These are phyloP conservation scores for Beauveria medogensis DNA, from an alignment of 2,329 filamentous ascomycete species.

Conservation along the genomic window DNA sequence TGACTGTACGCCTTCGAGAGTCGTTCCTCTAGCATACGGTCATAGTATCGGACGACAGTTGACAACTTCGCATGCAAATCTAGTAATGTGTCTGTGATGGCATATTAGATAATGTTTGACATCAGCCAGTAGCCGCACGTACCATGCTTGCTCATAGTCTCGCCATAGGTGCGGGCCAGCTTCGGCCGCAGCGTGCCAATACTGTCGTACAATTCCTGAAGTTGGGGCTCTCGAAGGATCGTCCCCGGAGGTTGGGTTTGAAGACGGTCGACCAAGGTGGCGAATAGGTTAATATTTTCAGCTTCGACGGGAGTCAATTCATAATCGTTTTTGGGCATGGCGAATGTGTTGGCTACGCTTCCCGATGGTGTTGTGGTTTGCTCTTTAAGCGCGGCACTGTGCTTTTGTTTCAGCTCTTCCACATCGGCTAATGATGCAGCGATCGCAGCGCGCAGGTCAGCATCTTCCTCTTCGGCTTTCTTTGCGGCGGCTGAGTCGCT, in stretches of 20 bases:
- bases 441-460: conserved; percentile 88
- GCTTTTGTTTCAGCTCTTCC: conserved; percentile 94
- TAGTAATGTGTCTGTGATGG: conserved; percentile 66
- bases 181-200: conserved; percentile 92
- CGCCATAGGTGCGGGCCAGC: conserved; percentile 87
- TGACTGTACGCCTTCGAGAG: conserved; percentile 88
- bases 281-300: conserved; percentile 94
- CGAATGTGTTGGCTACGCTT: conserved; percentile 38
- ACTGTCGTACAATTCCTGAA: conserved; percentile 95
- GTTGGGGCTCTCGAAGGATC: conserved; percentile 92
- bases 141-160: conserved; percentile 99
- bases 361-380: conserved; percentile 47
- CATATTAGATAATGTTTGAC: not conserved
- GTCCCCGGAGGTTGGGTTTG: conserved; percentile 94
- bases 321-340: conserved; percentile 80
- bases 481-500: conserved; percentile 31
- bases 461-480: conserved; percentile 75
- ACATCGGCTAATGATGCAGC: conserved; percentile 91
- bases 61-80: conserved; percentile 93
- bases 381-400: conserved; percentile 75
- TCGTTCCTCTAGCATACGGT: conserved; percentile 94
- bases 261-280: conserved; percentile 85
- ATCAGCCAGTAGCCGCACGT: conserved; percentile 22
- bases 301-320: conserved; percentile 89
- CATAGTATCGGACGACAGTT: conserved; percentile 94